These are phyloP conservation scores for Eruca vesicaria DNA, from an alignment of 441 rosid genomes.

Conservation along the genomic window DNA sequence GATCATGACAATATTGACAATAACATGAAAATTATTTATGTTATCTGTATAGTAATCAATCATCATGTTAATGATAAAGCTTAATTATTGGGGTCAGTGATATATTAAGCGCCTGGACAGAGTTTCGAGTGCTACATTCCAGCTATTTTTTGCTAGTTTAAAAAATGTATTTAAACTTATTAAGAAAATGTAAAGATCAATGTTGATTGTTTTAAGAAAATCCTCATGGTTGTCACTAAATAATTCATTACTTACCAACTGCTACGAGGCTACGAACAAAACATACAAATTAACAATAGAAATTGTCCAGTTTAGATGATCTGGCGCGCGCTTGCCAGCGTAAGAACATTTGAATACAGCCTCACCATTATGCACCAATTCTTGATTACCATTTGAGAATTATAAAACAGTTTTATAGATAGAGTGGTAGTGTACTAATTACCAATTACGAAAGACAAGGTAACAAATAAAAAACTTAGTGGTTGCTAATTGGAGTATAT, in stretches of 20 bases:
- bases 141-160: conserved; percentile 11
- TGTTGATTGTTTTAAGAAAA: conserved; percentile 1
- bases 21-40: conserved; percentile 3
- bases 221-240: conserved; percentile 11
- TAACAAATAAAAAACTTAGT: not conserved
- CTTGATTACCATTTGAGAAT: not conserved
- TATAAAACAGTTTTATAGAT: not conserved
- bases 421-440: not conserved
- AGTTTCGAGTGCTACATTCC: conserved; percentile 19
- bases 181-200: not conserved
- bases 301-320: not conserved
- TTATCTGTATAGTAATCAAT: conserved; percentile 13
- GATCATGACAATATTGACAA: conserved; percentile 13
- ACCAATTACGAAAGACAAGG: not conserved
- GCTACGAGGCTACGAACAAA: not conserved
- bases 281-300: not conserved
- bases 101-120: conserved; percentile 15
- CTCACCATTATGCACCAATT: not conserved
- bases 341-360: not conserved
- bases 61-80: conserved; percentile 5
- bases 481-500: not conserved
- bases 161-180: not conserved
- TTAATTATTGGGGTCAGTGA: not conserved
- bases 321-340: not conserved
- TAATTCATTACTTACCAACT: not conserved